Evolutionary conservation across 257 asterid genomes (phyloP).

Genomic region (Solanum rostratum): DNA sequence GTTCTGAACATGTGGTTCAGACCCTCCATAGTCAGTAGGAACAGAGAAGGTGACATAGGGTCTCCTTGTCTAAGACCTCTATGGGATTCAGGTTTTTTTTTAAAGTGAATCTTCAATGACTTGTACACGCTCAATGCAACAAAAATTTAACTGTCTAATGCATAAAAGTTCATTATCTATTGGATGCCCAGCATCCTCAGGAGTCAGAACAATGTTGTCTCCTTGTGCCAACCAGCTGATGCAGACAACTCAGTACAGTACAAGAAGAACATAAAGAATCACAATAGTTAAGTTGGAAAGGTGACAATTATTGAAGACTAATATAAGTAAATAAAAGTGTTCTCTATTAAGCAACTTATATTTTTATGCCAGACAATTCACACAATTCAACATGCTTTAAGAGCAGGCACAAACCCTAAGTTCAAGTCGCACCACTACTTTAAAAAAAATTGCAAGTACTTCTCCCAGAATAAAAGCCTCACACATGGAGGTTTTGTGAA

Average conservation of each 20-base stretch:
- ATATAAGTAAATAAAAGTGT: neutral
- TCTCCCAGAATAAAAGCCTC: neutral
- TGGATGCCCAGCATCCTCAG: neutral
- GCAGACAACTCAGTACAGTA: neutral
- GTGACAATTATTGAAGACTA: neutral
- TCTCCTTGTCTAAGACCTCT: too few species aligned
- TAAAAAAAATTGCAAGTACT: neutral
- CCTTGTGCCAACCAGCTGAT: neutral
- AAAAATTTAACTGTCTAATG: neutral
- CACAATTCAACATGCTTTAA: neutral
- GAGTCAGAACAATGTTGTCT: neutral
- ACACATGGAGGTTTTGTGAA: neutral
- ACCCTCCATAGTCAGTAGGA: too few species aligned
- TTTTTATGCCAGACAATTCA: neutral
- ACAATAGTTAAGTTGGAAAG: neutral
- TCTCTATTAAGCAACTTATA: neutral
- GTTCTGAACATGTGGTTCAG: too few species aligned
- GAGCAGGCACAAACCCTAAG: neutral
- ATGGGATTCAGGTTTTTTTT: neutral
- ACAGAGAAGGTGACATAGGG: too few species aligned
- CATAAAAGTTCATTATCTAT: neutral
- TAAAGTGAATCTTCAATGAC: neutral
- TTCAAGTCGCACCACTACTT: neutral
- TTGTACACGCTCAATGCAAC: neutral
- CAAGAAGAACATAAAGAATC: neutral